Base-by-base conservation (phyloP, 2,329 filamentous ascomycete species). In the Colletotrichum paranaense region DNA sequence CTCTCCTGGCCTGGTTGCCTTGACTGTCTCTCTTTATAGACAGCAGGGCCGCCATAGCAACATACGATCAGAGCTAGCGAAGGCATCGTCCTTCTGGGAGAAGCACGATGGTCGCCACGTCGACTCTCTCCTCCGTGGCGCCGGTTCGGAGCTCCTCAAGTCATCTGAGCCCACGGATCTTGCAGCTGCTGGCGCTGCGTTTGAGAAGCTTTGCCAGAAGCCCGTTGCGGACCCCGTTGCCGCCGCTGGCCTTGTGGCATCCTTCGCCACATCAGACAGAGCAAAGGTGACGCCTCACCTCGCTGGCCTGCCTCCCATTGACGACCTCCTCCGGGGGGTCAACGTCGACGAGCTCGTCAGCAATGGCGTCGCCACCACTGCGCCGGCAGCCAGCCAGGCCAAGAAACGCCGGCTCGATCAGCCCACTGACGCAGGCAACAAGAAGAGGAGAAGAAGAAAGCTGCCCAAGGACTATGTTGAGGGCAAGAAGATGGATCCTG, bases 181-280 rank as follows among this genome's bases (percentile, higher is more conserved):
- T 30, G 82, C 88, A 16, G 86, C 91, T 0, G 95, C 97, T 0
- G 91, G 91, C 3, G 89, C 93, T n/a, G 92, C 97, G 8, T 98
- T 98, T 82, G 88, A 90, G 64, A 89, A 89, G 60, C 88, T 98
- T 14, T 89, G 93, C 75, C 83, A 89, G 2, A 87, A 91, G 72
- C 88, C 95, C 55, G 85, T 88, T n/a, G 86, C 85, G 52, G 94
- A 97, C 77, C 88, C 88, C 38, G 88, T 93, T 67, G 92, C 94
- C 1, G 89, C 91, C 19, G 95, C 95, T 9, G 97, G 97, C 1
- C 90, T 97, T n/a, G 90, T 98, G 8, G 97, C 97, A 3, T 92
- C 95, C 11, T 91, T 94, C 77, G 93, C 94, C 32, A 90, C 90
- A 2, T 86, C 85, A 1, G 87, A 93, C 74, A 87, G 89, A 1